Base-by-base conservation (phyloP, 1,284 basidiomycete genomes). In the Boletus smithii region DNA sequence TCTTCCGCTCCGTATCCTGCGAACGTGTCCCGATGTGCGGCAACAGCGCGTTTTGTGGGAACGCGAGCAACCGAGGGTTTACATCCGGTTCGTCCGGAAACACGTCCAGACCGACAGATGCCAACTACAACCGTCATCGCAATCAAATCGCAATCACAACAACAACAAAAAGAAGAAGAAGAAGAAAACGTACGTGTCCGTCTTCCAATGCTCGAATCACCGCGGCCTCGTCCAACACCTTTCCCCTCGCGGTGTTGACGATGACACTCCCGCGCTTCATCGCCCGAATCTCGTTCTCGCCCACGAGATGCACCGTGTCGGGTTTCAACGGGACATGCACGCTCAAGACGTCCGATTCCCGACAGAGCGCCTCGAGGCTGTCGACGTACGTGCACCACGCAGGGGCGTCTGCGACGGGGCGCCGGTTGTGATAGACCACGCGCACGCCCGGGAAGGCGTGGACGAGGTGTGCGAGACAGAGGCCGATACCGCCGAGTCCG, bases 11-110 rank as follows among this genome's bases (percentile, higher is more conserved):
- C 7, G 85, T 79, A 60, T 93, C 90, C 53, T 79, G 75, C 33
- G 83, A 91, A 65, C 88, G 85, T 5, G 90, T 91, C 38, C 91
- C 91, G 80, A 93, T 84, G 67, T 95, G 93, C 3, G 93, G 93
- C 16, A 95, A 75, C 8, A 95, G 70, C 18, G 83, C 88, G 51
- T 90, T 82, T 57, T 91, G 85, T 36, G 86, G 81, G 67, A 91
- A 90, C n/a, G 82, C 79, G 47, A 92, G 73, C 33, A 94, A 70
- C 17, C 81, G 77, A 2, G 87, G 84, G 67, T 95, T 90, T 45
- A 95, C 84, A 39, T 83, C 71, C 0, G 91, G 92, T 66, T 97
- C 93, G 65, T 92, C 77, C 5, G 90, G 89, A 72, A 80, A 95
- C 23, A 95, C 92, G 58, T 97, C 94, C 22, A 97, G 73, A 20